Conservation (phyloP, 164 flowering plant species). For the Stephania japonica region DNA sequence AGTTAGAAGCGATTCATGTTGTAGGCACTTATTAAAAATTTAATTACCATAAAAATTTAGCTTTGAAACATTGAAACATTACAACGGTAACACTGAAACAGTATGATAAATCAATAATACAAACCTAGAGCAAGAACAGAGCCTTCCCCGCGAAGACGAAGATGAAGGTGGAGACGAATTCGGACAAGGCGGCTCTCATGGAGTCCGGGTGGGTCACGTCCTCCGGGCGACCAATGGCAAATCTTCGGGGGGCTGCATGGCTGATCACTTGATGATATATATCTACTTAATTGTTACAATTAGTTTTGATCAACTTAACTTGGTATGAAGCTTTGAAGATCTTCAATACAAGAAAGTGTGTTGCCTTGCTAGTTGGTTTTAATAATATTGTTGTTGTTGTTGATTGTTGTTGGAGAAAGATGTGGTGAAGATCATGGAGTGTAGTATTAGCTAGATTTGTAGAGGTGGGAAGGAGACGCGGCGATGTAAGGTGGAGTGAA, state of each 20-base stretch:
- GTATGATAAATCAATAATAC: background rate
- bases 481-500: background rate
- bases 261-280: background rate
- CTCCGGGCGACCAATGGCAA: conserved; percentile 34
- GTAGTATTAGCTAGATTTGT: background rate
- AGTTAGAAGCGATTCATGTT: background rate
- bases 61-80: no score
- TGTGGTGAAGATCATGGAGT: background rate
- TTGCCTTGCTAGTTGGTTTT: background rate
- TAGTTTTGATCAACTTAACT: no score
- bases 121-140: conserved; percentile 55
- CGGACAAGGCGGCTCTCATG: conserved; percentile 39
- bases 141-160: conserved; percentile 66
- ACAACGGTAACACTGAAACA: no score
- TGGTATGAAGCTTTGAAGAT: no score
- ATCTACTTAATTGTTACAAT: background rate
- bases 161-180: conserved; percentile 49
- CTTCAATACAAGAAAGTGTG: no score
- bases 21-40: no score
- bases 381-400: background rate
- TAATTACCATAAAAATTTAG: no score
- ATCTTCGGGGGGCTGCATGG: conserved; percentile 6
- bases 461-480: background rate
- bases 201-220: conserved; percentile 51
- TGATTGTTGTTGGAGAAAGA: background rate